Base-by-base conservation (phyloP, 345 rosid species). In the Sonneratia alba region DNA sequence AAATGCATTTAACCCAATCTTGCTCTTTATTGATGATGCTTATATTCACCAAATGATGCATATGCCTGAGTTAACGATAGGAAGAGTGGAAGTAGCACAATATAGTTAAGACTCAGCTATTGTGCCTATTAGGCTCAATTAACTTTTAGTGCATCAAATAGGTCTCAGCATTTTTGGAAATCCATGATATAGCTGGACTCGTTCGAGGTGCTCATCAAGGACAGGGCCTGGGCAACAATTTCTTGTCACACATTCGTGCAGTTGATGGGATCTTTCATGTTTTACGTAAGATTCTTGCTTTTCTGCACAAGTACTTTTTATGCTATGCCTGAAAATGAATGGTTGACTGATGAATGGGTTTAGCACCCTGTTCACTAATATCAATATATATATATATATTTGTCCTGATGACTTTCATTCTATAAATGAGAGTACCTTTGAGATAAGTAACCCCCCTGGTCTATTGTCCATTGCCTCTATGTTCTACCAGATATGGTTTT, bases 231-330 rank as follows among this genome's bases (percentile, higher is more conserved):
- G 99, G 99, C 73, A 95, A 95, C 82, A 92, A 75, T 82, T 95
- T 95, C 85, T 81, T 95, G 76, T 95, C 99, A 34, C 99, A 95
- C 72, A 95, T 95, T 70, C 96, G 99, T 64, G 99, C 99, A 0
- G 99, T 95, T 78, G 99, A 95, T 86, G 99, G 98, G 79, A 92
- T 95, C 74, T 95, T 92, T 82, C 99, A 95, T 79, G 97, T 95
- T 72, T 73, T 95, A 69, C 97, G 97, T 94, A 86, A 83, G 90
- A 38, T 15, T 47, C 42, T 48, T 69, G 37, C 42, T 36, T 21
- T 62, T 12, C 38, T 18, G 36, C 15, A 14, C 47, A 21, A 21
- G 48, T 16, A 32, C 62, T 22, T 21, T 43, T 14, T 24, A 45
- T 68, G 24, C 21, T 43, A 15, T 68, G 2, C 19, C 36, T 32